Percentiles rank a stretch among this genome's conserved stretches.
These are phyloP conservation scores for Crinitomyces ghanaensis DNA, from an alignment of 805 yeast species.

Conservation along the genomic window DNA sequence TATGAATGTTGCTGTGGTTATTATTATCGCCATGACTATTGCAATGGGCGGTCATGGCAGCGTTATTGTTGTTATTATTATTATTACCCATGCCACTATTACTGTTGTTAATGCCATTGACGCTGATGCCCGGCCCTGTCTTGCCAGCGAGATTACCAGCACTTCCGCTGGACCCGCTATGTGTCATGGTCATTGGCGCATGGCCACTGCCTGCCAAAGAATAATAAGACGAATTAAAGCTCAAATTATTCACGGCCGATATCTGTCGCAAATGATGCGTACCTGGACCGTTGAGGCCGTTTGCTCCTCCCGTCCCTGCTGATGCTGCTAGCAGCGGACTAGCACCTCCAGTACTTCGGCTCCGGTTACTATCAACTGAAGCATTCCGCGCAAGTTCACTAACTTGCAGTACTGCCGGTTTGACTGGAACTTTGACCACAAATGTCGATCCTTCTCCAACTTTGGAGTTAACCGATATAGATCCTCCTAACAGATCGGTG, in stretches of 20 bases:
- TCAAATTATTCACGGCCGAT: too few species aligned
- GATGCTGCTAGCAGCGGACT: background rate
- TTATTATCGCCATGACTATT: too few species aligned
- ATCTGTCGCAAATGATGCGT: background rate
- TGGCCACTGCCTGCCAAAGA: too few species aligned
- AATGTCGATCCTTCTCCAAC: slow-evolving; percentile 81
- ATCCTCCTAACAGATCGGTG: slow-evolving; percentile 81
- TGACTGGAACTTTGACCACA: slow-evolving; percentile 48
- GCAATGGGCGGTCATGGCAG: too few species aligned
- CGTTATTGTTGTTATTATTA: background rate
- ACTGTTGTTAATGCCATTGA: background rate
- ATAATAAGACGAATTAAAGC: too few species aligned
- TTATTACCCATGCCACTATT: background rate
- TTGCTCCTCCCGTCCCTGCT: background rate
- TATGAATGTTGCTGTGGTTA: too few species aligned
- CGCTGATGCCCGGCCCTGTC: background rate
- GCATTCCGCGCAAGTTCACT: slow-evolving; percentile 2
- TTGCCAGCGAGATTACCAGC: background rate
- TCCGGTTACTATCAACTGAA: background rate
- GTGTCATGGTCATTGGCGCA: background rate
- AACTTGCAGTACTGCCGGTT: background rate
- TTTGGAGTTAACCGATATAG: slow-evolving; percentile 57
- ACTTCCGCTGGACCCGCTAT: background rate
- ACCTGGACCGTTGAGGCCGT: background rate
- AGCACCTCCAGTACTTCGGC: slow-evolving; percentile 1